These are phyloP conservation scores for Fusarium citri DNA, from an alignment of 2,329 filamentous ascomycete species.

Conservation along the genomic window DNA sequence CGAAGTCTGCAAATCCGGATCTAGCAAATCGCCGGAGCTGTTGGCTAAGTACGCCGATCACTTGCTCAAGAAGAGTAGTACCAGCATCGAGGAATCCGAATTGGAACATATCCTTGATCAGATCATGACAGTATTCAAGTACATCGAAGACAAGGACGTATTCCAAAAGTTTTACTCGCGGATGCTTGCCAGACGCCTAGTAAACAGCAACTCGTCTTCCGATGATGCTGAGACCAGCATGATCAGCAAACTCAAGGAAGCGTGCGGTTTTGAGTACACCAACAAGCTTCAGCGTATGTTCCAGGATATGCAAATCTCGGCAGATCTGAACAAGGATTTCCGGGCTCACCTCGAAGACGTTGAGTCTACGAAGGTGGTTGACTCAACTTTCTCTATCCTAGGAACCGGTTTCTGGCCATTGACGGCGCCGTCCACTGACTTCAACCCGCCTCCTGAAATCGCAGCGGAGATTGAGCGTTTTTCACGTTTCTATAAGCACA, in stretches of 20 bases:
- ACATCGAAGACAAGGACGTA: conserved; percentile 99
- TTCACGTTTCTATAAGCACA: conserved; percentile 90
- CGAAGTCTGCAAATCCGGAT: conserved; percentile 92
- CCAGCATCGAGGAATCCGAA: conserved; percentile 92
- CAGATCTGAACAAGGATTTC: conserved; percentile 93
- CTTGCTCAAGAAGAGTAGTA: conserved; percentile 90
- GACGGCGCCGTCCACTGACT: conserved; percentile 85
- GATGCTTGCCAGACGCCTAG: conserved; percentile 93
- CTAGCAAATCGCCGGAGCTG: conserved; percentile 93
- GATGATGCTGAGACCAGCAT: conserved; percentile 99
- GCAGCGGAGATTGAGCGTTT: conserved; percentile 91
- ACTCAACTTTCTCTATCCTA: conserved; percentile 91
- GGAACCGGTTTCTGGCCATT: conserved; percentile 98
- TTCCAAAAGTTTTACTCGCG: conserved; percentile 99
- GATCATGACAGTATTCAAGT: conserved; percentile 99
- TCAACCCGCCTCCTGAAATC: conserved; percentile 87
- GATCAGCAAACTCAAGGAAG: conserved; percentile 99
- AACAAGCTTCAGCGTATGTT: conserved; percentile 99
- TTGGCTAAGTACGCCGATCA: conserved; percentile 96
- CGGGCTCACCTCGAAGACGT: conserved; percentile 74
- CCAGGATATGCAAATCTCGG: conserved; percentile 99
- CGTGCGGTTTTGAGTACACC: conserved; percentile 98
- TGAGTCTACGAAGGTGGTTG: conserved; percentile 74
- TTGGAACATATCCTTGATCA: conserved; percentile 88
- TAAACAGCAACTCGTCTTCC: conserved; percentile 94